These are phyloP conservation scores for Wickerhamomyces sp. DNA, from an alignment of 1,139 yeast genomes.

Conservation along the genomic window DNA sequence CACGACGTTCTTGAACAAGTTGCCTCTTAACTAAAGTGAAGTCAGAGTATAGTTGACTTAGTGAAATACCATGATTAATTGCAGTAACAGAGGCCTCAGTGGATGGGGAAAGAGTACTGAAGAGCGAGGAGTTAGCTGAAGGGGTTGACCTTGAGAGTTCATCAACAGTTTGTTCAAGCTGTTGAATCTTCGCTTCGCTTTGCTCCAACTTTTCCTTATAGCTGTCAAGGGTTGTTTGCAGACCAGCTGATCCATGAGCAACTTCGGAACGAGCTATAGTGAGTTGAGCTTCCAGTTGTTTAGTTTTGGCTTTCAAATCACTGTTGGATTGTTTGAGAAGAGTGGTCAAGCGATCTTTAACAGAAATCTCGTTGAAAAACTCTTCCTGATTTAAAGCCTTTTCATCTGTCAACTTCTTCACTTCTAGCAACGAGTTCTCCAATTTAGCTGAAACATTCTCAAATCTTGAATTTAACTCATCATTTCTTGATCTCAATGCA, in stretches of 20 bases:
- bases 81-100: conserved; percentile 42
- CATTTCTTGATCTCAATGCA: conserved; percentile 27
- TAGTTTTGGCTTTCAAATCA: conserved; percentile 43
- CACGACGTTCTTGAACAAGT: conserved; percentile 62
- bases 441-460: conserved; percentile 32
- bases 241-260: conserved; percentile 26
- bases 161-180: conserved; percentile 40
- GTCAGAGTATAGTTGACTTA: conserved; percentile 67
- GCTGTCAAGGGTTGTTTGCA: conserved; percentile 33
- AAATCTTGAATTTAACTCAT: conserved; percentile 27
- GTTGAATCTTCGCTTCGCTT: conserved; percentile 31
- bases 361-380: conserved; percentile 55
- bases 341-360: conserved; percentile 59
- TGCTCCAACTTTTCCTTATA: conserved; percentile 22
- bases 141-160: conserved; percentile 26
- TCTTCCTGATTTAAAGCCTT: conserved; percentile 45
- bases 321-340: conserved; percentile 49
- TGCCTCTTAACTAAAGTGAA: conserved; percentile 61
- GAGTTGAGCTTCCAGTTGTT: conserved; percentile 42
- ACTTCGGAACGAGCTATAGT: conserved; percentile 39
- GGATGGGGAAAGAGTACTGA: conserved; percentile 31
- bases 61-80: conserved; percentile 51
- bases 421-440: conserved; percentile 34
- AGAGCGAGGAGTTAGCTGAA: conserved; percentile 7
- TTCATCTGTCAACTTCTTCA: conserved; percentile 45